phyloP scores from a whole-genome alignment of 176 grass and related monocot genomes.

The Zizania latifolia region DNA sequence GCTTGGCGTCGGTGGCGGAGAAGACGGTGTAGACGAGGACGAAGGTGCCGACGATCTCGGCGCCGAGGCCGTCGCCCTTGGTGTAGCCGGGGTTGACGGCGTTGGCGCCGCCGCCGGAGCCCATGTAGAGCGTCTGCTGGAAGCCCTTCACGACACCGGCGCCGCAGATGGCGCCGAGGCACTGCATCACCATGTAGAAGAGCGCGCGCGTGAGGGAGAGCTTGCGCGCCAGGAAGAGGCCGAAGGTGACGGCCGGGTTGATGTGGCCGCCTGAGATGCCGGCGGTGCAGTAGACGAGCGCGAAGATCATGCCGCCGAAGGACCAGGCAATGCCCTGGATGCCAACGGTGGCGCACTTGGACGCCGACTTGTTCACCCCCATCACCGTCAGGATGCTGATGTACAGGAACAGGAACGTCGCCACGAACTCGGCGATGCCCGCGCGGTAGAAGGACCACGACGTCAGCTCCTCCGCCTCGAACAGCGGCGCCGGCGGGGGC shows the following conservation, averaged over 20 bases:
- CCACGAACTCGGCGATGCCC: conserved; percentile 86
- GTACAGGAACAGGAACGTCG: conserved; percentile 93
- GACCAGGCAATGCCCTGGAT: conserved; percentile 90
- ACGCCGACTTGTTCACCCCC: conserved; percentile 38
- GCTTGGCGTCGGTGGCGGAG: conserved; percentile 85
- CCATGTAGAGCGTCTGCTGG: conserved; percentile 44
- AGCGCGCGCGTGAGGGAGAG: conserved; percentile 56
- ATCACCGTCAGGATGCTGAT: conserved; percentile 71
- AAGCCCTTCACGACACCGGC: conserved; percentile 77
- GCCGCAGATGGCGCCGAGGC: conserved; percentile 80
- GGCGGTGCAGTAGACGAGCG: conserved; percentile 90
- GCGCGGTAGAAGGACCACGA: conserved; percentile 96
- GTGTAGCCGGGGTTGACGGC: conserved; percentile 50
- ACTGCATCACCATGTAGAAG: conserved; percentile 89
- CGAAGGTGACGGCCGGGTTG: conserved; percentile 89
- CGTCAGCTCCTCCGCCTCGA: conserved; percentile 57
- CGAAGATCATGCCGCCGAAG: conserved; percentile 95
- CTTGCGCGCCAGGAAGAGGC: conserved; percentile 73
- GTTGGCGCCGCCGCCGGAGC: conserved; percentile 66
- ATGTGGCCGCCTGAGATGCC: conserved; percentile 94
- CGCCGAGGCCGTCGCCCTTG: conserved; percentile 62
- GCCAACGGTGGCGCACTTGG: conserved; percentile 71
- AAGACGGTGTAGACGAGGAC: conserved; percentile 84
- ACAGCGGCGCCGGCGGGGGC: conserved; percentile 58
- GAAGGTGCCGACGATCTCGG: conserved; percentile 82